Evolutionary conservation across 2,329 filamentous ascomycete genomes (phyloP).

Genomic region (Metarhizium brunneum): DNA sequence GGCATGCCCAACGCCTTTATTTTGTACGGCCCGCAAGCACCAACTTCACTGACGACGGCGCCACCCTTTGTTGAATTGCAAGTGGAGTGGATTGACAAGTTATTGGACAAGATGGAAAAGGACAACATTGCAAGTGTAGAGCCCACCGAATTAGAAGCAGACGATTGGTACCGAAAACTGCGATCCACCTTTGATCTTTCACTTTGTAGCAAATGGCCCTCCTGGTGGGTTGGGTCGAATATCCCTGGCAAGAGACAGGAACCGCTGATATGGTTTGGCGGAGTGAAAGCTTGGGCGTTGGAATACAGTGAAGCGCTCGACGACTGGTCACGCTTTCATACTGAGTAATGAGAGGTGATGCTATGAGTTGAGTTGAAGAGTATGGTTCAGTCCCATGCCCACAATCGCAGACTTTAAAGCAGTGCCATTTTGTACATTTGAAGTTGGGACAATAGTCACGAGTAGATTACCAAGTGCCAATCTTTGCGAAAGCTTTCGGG

Average conservation of each 20-base stretch:
- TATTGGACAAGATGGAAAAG: conserved; percentile 9
- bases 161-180: neutral
- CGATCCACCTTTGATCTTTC: neutral
- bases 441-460: no score
- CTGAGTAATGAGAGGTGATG: neutral
- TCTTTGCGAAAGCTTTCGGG: no score
- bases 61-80: conserved; percentile 14
- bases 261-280: conserved; percentile 8
- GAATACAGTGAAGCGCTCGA: neutral
- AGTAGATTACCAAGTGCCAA: no score
- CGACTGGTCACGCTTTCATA: conserved; percentile 1
- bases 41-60: conserved; percentile 11
- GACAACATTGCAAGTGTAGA: neutral
- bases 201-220: conserved; percentile 3
- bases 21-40: conserved; percentile 16
- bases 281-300: neutral
- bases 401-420: no score
- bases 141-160: neutral
- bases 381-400: no score
- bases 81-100: conserved; percentile 10
- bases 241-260: conserved; percentile 8
- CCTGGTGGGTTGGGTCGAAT: conserved; percentile 10
- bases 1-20: conserved; percentile 14
- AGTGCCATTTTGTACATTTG: no score
- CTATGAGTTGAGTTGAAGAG: neutral